Conservation (phyloP, 192 early-diverging fungal genomes). For the Gamsiella multidivaricata region DNA sequence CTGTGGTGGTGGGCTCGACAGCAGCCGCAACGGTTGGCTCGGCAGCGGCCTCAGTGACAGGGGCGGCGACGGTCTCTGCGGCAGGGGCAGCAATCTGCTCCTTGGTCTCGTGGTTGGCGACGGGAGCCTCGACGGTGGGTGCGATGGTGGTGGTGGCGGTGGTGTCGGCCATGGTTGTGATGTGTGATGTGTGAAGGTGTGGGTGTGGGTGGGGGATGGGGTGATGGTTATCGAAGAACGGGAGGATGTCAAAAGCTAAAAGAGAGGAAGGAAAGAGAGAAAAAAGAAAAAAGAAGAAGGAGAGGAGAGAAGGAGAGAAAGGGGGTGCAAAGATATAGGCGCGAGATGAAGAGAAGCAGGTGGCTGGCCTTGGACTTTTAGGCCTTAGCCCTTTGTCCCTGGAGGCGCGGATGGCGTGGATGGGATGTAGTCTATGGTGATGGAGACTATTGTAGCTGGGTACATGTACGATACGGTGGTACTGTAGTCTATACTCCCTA, state of each 20-base stretch:
- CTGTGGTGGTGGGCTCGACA: conserved; percentile 26
- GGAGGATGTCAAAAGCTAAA: conserved; percentile 3
- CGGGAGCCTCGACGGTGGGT: conserved; percentile 19
- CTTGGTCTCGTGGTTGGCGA: conserved; percentile 9
- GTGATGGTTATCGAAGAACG: not conserved
- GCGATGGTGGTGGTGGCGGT: conserved; percentile 3
- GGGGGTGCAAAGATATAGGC: not conserved
- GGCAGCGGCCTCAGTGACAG: not conserved
- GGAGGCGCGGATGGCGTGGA: too few species aligned
- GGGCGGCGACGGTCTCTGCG: not conserved
- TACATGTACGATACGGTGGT: too few species aligned
- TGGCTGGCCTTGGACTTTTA: too few species aligned
- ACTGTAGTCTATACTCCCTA: too few species aligned
- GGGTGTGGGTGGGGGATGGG: not conserved
- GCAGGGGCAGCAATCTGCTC: not conserved
- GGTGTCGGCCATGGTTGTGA: conserved; percentile 26
- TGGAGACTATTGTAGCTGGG: not conserved
- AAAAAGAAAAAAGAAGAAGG: not conserved
- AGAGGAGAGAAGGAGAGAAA: not conserved
- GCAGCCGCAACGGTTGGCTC: not conserved
- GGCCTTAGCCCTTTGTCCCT: too few species aligned
- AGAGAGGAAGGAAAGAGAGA: not conserved
- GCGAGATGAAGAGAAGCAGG: not conserved
- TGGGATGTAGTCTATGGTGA: not conserved
- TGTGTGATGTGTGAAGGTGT: conserved; percentile 5